Conservation (phyloP, 768 basidiomycete genomes). For the Calocera cornea region DNA sequence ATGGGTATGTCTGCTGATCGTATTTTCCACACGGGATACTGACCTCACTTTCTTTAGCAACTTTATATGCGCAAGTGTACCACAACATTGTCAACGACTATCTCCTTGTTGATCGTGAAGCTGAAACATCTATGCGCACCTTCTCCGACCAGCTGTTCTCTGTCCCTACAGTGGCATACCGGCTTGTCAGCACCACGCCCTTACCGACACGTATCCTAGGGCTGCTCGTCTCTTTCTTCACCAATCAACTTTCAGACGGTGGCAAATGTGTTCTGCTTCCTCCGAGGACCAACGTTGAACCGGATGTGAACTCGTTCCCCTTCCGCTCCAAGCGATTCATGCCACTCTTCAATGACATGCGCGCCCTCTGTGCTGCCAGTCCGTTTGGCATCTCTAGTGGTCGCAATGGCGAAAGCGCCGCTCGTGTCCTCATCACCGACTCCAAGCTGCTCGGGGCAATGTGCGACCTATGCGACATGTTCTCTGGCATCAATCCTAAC, state of each 20-base stretch:
- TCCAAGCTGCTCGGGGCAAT: constrained; percentile 63
- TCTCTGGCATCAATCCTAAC: constrained; percentile 89
- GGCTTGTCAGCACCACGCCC: constrained; percentile 59
- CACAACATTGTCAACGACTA: constrained; percentile 79
- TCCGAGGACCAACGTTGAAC: constrained; percentile 18
- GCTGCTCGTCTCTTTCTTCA: constrained; percentile 85
- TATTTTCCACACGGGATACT: background rate
- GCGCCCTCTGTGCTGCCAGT: constrained; percentile 65
- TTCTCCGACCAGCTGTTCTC: constrained; percentile 89
- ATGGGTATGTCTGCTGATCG: constrained; percentile 45
- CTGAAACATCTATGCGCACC: constrained; percentile 89
- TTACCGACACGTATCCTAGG: constrained; percentile 64
- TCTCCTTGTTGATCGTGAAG: constrained; percentile 82
- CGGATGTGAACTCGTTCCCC: constrained; percentile 73
- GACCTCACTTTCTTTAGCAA: constrained; percentile 36
- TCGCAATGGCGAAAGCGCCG: background rate
- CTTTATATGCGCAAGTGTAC: constrained; percentile 75
- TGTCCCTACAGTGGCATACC: constrained; percentile 67
- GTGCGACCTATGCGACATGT: constrained; percentile 64
- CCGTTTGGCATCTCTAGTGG: background rate
- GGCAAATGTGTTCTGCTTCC: constrained; percentile 42
- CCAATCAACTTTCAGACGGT: constrained; percentile 61
- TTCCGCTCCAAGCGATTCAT: constrained; percentile 95
- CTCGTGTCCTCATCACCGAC: constrained; percentile 37
- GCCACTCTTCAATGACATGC: constrained; percentile 83